A percentile compares a stretch with the other conserved stretches of the same genome.
These are phyloP conservation scores for Plectranthus barbatus DNA, from an alignment of 257 asterid genomes.

Conservation along the genomic window DNA sequence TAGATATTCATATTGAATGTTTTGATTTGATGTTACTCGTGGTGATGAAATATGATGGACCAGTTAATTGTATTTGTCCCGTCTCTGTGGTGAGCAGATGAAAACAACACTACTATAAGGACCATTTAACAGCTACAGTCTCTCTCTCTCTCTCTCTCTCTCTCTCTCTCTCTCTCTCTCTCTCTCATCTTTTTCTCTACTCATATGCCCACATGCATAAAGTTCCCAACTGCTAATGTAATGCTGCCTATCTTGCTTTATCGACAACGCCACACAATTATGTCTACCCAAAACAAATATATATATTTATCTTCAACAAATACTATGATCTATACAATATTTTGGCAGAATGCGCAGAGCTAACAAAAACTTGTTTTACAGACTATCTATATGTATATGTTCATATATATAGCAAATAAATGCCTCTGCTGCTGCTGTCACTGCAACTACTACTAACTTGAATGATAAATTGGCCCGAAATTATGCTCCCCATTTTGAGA, in stretches of 20 bases:
- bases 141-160: slow-evolving; percentile 18
- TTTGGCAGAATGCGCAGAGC: background rate
- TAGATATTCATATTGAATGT: no score
- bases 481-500: no score
- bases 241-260: slow-evolving; percentile 20
- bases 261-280: background rate
- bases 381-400: background rate
- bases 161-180: no score
- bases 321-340: background rate
- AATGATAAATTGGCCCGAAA: no score
- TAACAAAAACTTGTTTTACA: slow-evolving; percentile 4
- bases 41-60: background rate
- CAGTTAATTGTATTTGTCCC: background rate
- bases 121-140: slow-evolving; percentile 37
- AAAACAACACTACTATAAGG: slow-evolving; percentile 19
- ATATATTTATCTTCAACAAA: slow-evolving; percentile 10
- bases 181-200: no score
- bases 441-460: no score
- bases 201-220: slow-evolving; percentile 30
- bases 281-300: no score
- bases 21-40: no score
- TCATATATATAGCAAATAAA: slow-evolving; percentile 16
- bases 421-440: no score
- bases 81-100: no score
- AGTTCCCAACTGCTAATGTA: no score